A percentile compares a stretch with the other conserved stretches of the same genome.
phyloP scores from a whole-genome alignment of 495 filamentous ascomycete genomes.

The Talaromyces adpressus region DNA sequence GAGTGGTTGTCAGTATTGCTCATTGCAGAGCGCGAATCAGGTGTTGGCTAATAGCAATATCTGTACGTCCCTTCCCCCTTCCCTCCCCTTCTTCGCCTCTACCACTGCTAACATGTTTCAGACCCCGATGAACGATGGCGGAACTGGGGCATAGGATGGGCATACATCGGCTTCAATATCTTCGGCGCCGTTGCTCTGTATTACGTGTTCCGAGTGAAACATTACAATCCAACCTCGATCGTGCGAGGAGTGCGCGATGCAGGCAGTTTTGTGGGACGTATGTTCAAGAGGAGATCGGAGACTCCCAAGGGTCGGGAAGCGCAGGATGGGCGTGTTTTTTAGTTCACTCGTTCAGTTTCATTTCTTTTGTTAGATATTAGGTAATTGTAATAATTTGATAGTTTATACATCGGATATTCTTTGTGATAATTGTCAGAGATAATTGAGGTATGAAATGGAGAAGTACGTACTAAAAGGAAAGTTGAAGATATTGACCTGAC shows the following conservation, averaged over 20 bases:
- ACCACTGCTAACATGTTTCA: background rate
- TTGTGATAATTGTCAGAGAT: too few relatives aligned
- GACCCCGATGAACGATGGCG: conserved; percentile 43
- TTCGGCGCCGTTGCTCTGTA: conserved; percentile 42
- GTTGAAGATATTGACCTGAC: too few relatives aligned
- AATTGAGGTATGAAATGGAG: too few relatives aligned
- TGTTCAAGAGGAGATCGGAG: conserved; percentile 41
- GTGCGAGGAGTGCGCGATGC: conserved; percentile 21
- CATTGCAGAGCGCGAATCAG: conserved; percentile 38
- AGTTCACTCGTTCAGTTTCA: background rate
- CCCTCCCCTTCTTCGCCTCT: too few relatives aligned
- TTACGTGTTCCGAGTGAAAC: conserved; percentile 46
- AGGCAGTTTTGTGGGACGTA: conserved; percentile 27
- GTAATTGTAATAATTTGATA: background rate
- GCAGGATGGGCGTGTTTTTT: conserved; percentile 24
- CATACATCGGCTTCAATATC: conserved; percentile 46
- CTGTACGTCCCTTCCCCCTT: conserved; percentile 18
- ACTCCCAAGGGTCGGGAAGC: conserved; percentile 58
- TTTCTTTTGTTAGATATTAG: background rate
- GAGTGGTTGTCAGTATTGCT: conserved; percentile 38
- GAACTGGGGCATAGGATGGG: conserved; percentile 49
- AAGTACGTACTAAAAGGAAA: too few relatives aligned
- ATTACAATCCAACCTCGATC: conserved; percentile 33
- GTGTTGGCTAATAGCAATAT: conserved; percentile 40
- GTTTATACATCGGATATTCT: background rate